A percentile compares a stretch with the other conserved stretches of the same genome.
phyloP scores from a whole-genome alignment of 768 basidiomycete genomes.

The Suillus plorans region DNA sequence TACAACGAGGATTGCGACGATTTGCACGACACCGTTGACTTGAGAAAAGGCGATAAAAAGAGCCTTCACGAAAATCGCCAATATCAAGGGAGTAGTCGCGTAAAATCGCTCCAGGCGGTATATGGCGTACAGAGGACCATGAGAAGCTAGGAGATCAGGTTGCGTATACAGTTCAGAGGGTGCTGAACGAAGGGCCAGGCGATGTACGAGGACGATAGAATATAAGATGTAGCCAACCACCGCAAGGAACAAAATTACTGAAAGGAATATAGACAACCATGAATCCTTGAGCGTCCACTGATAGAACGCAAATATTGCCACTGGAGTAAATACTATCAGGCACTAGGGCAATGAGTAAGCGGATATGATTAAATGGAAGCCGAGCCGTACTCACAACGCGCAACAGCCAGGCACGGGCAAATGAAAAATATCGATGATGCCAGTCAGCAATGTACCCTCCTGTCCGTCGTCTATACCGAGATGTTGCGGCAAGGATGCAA shows the following conservation, averaged over 20 bases:
- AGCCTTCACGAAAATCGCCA: slow-evolving; percentile 63
- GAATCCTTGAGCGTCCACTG: slow-evolving; percentile 93
- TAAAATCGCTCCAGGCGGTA: slow-evolving; percentile 69
- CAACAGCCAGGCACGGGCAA: slow-evolving; percentile 59
- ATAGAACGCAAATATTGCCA: slow-evolving; percentile 77
- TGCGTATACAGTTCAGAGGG: slow-evolving; percentile 40
- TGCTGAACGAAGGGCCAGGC: slow-evolving; percentile 41
- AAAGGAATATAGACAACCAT: slow-evolving; percentile 79
- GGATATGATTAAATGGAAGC: slow-evolving; percentile 4
- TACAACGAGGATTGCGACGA: slow-evolving; percentile 63
- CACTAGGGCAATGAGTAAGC: slow-evolving; percentile 37
- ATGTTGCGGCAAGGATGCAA: slow-evolving; percentile 33
- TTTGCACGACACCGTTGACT: slow-evolving; percentile 61
- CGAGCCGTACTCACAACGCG: slow-evolving; percentile 55
- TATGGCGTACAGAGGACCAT: slow-evolving; percentile 64
- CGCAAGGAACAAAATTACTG: slow-evolving; percentile 63
- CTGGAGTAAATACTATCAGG: slow-evolving; percentile 64
- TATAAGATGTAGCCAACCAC: slow-evolving; percentile 50
- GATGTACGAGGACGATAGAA: slow-evolving; percentile 49
- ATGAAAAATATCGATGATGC: slow-evolving; percentile 40
- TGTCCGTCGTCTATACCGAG: slow-evolving; percentile 21
- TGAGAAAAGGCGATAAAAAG: slow-evolving; percentile 70
- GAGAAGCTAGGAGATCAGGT: slow-evolving; percentile 36
- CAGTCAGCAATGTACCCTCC: slow-evolving; percentile 17
- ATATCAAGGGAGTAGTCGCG: slow-evolving; percentile 59